These are phyloP conservation scores for Pisolithus tinctorius DNA, from an alignment of 768 basidiomycete genomes.

Conservation along the genomic window DNA sequence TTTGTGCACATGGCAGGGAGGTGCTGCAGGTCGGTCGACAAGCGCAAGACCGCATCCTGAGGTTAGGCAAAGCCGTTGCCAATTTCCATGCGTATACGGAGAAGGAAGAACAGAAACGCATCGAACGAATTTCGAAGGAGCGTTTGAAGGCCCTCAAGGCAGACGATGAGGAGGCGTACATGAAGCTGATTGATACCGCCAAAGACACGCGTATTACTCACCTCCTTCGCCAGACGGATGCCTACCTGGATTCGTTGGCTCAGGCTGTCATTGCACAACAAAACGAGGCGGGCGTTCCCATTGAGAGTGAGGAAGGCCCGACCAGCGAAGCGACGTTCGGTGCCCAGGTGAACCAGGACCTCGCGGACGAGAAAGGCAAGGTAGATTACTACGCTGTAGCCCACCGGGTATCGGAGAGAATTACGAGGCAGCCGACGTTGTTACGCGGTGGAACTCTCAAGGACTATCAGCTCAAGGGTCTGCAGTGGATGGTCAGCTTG, in stretches of 20 bases:
- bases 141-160: constrained; percentile 96
- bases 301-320: constrained; percentile 64
- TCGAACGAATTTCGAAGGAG: constrained; percentile 94
- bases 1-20: constrained; percentile 77
- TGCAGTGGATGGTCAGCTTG: constrained; percentile 98
- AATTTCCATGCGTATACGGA: constrained; percentile 86
- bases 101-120: constrained; percentile 96
- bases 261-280: constrained; percentile 93
- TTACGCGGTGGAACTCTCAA: constrained; percentile 87
- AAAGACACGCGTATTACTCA: constrained; percentile 99
- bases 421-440: constrained; percentile 64
- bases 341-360: constrained; percentile 62
- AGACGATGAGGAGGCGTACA: constrained; percentile 99
- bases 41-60: constrained; percentile 50
- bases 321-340: constrained; percentile 89
- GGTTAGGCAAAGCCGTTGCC: constrained; percentile 72
- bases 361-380: constrained; percentile 57
- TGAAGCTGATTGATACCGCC: constrained; percentile 97
- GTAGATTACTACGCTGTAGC: constrained; percentile 97
- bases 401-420: constrained; percentile 83
- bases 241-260: constrained; percentile 91
- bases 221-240: constrained; percentile 87
- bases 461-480: constrained; percentile 90
- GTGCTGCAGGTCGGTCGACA: constrained; percentile 62
- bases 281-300: constrained; percentile 51